These are phyloP conservation scores for Coccomyxa subellipsoidea DNA, from an alignment of 163 green algal genomes.

Conservation along the genomic window DNA sequence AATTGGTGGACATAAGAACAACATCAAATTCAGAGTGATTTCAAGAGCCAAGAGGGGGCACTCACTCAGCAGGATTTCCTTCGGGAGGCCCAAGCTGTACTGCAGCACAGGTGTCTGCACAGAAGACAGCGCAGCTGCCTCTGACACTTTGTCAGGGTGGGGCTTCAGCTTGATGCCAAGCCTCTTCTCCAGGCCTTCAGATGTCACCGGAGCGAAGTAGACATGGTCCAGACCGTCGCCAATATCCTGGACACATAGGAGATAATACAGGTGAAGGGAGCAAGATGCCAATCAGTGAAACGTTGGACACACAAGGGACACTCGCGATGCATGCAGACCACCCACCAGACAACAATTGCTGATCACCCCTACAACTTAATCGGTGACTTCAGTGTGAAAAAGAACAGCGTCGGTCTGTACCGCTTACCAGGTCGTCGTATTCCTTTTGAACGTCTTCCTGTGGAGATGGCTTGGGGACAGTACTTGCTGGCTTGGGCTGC, in stretches of 20 bases:
- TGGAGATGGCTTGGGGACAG: not conserved
- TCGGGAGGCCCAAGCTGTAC: slow-evolving; percentile 43
- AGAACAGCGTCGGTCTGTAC: too few relatives aligned
- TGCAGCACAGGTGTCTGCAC: slow-evolving; percentile 24
- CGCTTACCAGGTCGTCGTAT: not conserved
- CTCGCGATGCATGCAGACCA: too few relatives aligned
- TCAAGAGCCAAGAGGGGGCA: not conserved
- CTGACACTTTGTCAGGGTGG: slow-evolving; percentile 43
- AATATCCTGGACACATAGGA: not conserved
- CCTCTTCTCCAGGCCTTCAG: not conserved
- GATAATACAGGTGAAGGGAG: not conserved
- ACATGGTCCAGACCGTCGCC: not conserved
- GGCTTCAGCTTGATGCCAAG: slow-evolving; percentile 12
- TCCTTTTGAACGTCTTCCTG: not conserved
- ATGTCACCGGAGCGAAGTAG: not conserved
- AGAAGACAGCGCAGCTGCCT: slow-evolving; percentile 33
- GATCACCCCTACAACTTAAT: too few relatives aligned
- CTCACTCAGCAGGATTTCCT: slow-evolving; percentile 41
- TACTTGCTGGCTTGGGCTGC: not conserved
- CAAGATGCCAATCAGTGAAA: not conserved
- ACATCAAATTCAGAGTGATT: not conserved
- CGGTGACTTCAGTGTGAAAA: too few relatives aligned
- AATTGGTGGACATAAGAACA: too few relatives aligned
- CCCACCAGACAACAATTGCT: not conserved
- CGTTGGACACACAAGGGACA: not conserved